A percentile compares a stretch with the other conserved stretches of the same genome.
phyloP scores from a whole-genome alignment of 2,329 filamentous ascomycete genomes.

The Fusarium tuaranense region DNA sequence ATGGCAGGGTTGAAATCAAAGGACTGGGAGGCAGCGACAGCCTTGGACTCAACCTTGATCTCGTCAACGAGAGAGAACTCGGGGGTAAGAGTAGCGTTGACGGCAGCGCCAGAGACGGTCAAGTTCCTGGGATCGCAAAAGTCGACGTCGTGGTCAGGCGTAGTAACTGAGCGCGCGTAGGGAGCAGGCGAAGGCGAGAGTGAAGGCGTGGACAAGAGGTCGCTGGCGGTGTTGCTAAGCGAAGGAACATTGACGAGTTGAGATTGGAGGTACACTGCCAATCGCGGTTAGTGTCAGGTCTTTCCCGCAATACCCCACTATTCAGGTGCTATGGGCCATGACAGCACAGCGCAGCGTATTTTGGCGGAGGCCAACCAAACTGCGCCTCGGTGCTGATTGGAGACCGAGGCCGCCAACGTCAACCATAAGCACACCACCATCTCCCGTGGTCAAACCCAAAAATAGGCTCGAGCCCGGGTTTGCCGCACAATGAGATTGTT shows the following conservation, averaged over 20 bases:
- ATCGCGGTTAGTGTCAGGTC: constrained; percentile 50
- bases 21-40: constrained; percentile 55
- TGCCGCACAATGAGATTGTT: constrained; percentile 27
- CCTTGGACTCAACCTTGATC: constrained; percentile 64
- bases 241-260: constrained; percentile 65
- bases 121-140: constrained; percentile 94
- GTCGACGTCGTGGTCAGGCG: constrained; percentile 76
- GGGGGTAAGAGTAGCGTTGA: constrained; percentile 62
- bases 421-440: constrained; percentile 14
- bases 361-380: neutral
- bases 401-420: constrained; percentile 33
- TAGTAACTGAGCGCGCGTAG: constrained; percentile 75
- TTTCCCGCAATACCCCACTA: constrained; percentile 41
- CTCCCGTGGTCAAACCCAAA: constrained; percentile 30
- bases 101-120: constrained; percentile 71
- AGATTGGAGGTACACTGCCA: constrained; percentile 62
- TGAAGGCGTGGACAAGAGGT: constrained; percentile 82
- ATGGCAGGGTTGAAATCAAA: constrained; percentile 66
- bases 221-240: constrained; percentile 72
- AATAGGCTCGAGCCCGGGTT: constrained; percentile 34
- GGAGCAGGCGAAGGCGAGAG: constrained; percentile 89
- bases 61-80: constrained; percentile 78
- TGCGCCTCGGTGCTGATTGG: constrained; percentile 35
- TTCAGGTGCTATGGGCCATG: constrained; percentile 27
- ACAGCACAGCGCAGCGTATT: constrained; percentile 33